phyloP scores from a whole-genome alignment of 208 protist species.

The Wallacemonas sp. region DNA sequence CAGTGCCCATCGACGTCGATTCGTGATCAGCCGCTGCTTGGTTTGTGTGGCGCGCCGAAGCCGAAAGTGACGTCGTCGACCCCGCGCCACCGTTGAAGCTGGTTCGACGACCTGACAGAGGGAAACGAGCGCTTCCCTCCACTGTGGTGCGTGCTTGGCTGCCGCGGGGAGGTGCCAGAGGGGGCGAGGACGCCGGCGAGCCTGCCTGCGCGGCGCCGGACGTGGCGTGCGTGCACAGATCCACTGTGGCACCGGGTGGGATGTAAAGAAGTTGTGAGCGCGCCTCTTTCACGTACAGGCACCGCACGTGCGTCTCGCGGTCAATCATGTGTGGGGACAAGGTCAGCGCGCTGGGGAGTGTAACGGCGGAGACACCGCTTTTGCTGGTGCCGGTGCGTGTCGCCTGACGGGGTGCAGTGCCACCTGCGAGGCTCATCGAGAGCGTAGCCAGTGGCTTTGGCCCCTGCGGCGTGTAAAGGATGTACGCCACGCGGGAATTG shows the following conservation, averaged over 20 bases:
- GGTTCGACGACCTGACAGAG: no score
- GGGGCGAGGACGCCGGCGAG: neutral
- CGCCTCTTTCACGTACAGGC: constrained; percentile 62
- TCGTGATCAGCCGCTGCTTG: no score
- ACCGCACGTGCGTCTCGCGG: constrained; percentile 16
- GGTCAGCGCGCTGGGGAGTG: neutral
- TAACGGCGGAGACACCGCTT: no score
- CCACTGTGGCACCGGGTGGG: constrained; percentile 32
- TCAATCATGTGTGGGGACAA: neutral
- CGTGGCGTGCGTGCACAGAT: constrained; percentile 44
- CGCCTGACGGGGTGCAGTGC: no score
- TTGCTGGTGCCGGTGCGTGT: no score
- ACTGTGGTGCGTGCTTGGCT: neutral
- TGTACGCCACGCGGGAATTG: constrained; percentile 16
- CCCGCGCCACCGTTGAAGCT: no score
- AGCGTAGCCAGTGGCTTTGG: constrained; percentile 59
- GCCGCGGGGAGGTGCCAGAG: neutral
- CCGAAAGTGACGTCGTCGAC: no score
- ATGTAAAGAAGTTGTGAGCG: constrained; percentile 78
- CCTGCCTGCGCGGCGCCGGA: no score
- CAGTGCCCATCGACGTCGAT: no score
- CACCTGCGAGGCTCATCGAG: constrained; percentile 15
- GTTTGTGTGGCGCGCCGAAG: no score
- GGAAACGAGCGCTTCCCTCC: neutral
- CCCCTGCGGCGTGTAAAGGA: constrained; percentile 80